Evolutionary conservation across 352 stramenopile species (phyloP).

Genomic region (Phytophthora podocarpi): DNA sequence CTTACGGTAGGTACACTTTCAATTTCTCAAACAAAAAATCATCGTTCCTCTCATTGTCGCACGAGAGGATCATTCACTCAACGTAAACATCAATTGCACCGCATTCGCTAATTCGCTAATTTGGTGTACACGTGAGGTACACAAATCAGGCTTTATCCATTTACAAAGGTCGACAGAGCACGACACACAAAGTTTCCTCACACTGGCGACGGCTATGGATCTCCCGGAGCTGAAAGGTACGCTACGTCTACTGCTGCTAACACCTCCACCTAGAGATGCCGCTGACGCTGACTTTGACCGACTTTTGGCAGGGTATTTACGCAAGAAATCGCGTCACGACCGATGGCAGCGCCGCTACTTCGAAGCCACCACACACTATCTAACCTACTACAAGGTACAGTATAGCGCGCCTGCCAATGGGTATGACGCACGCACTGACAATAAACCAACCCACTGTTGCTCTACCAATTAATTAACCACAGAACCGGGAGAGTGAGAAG

Average conservation of each 20-base stretch:
- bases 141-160: slow-evolving; percentile 20
- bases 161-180: slow-evolving; percentile 13
- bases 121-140: slow-evolving; percentile 7
- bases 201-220: slow-evolving; percentile 49
- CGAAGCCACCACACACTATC: slow-evolving; percentile 97
- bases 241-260: neutral
- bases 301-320: slow-evolving; percentile 81
- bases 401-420: neutral
- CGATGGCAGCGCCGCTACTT: slow-evolving; percentile 98
- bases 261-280: neutral
- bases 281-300: neutral
- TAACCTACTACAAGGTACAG: slow-evolving; percentile 99
- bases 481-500: slow-evolving; percentile 88
- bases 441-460: neutral
- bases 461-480: neutral
- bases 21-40: slow-evolving; percentile 21
- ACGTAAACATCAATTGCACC: too few relatives aligned
- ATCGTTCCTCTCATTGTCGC: too few relatives aligned
- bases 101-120: neutral
- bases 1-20: too few relatives aligned
- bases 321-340: slow-evolving; percentile 93
- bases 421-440: neutral
- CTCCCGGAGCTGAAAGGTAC: slow-evolving; percentile 84
- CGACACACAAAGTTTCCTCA: slow-evolving; percentile 1
- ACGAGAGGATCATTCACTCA: neutral